These are phyloP conservation scores for Amylocystis lapponica DNA, from an alignment of 768 basidiomycete genomes.

Conservation along the genomic window DNA sequence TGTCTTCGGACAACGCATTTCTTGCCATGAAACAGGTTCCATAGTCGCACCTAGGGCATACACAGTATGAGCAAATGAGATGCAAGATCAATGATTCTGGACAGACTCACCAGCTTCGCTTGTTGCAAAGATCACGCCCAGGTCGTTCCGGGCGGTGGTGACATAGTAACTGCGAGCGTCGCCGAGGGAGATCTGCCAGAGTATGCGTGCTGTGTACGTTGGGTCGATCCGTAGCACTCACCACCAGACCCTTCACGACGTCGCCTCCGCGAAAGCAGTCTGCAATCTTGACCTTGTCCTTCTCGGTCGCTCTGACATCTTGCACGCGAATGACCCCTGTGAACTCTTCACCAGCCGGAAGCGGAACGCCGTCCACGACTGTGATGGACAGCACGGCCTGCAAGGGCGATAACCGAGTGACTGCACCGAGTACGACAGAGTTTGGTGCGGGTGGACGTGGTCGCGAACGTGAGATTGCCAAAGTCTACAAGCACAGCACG, in stretches of 20 bases:
- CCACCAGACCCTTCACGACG: conserved; percentile 81
- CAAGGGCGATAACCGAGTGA: conserved; percentile 76
- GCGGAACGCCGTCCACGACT: conserved; percentile 80
- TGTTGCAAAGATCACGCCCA: conserved; percentile 88
- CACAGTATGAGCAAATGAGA: conserved; percentile 4
- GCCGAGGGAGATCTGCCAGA: conserved; percentile 75
- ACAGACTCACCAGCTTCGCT: conserved; percentile 68
- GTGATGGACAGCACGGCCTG: conserved; percentile 82
- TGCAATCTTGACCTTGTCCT: conserved; percentile 82
- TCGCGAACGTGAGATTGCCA: conserved; percentile 59
- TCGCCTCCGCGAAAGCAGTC: conserved; percentile 93
- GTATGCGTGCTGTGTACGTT: neutral
- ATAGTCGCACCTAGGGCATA: conserved; percentile 61
- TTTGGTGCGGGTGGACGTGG: conserved; percentile 66
- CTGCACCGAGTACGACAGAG: conserved; percentile 74
- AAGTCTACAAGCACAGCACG: conserved; percentile 33
- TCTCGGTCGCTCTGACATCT: conserved; percentile 87
- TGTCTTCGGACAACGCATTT: conserved; percentile 84
- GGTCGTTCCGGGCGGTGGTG: conserved; percentile 83
- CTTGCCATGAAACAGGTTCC: conserved; percentile 85
- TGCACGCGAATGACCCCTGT: conserved; percentile 82
- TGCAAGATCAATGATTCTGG: neutral
- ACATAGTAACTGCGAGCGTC: conserved; percentile 91
- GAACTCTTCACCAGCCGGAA: conserved; percentile 83
- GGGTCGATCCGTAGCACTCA: conserved; percentile 36